phyloP scores from a whole-genome alignment of 176 grass and related monocot genomes.

The Themeda triandra region DNA sequence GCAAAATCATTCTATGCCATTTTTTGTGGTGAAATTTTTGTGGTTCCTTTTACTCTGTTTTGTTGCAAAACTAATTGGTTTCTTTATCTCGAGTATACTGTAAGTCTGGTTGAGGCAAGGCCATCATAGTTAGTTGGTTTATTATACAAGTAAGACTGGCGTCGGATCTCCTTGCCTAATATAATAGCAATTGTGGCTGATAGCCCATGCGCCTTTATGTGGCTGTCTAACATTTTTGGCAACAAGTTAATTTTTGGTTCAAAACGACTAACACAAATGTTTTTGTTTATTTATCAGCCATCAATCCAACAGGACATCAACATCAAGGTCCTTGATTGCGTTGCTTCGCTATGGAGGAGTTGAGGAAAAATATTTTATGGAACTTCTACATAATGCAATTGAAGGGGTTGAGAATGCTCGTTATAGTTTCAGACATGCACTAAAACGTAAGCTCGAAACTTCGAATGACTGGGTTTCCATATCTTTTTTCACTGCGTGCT shows the following conservation, averaged over 20 bases:
- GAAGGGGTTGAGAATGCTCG: constrained; percentile 29
- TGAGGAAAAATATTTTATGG: constrained; percentile 56
- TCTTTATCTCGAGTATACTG: background rate
- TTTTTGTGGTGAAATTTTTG: background rate
- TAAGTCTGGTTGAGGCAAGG: background rate
- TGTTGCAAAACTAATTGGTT: background rate
- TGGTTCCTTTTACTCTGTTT: background rate
- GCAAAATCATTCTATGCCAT: background rate
- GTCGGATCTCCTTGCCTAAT: too few species aligned
- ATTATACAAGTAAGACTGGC: too few species aligned
- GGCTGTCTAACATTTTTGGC: background rate
- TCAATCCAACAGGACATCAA: constrained; percentile 26
- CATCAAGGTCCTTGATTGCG: constrained; percentile 53
- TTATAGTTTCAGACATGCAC: constrained; percentile 19
- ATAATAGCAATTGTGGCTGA: too few species aligned
- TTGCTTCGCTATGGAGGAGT: constrained; percentile 67
- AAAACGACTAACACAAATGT: background rate
- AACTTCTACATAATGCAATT: constrained; percentile 55
- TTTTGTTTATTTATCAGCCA: constrained; percentile 41
- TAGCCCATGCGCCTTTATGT: too few species aligned
- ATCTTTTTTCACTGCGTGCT: background rate
- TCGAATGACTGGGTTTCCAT: background rate
- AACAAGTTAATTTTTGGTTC: constrained; percentile 9
- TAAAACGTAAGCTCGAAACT: constrained; percentile 31
- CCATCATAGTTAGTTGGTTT: background rate